Conservation (phyloP, 441 rosid genomes). For the Geranium incanum region DNA sequence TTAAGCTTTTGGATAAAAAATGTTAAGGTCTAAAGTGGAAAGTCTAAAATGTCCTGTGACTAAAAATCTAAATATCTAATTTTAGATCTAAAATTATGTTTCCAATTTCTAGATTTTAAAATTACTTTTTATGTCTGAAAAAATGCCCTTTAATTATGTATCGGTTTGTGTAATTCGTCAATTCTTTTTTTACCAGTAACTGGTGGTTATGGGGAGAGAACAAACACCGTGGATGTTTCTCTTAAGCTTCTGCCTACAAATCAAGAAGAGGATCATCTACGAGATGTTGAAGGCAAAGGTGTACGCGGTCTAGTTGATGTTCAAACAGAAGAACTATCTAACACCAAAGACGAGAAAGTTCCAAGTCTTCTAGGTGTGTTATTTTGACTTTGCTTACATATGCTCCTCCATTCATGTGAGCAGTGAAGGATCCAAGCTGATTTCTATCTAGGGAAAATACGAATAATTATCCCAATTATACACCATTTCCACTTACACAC, state of each 20-base stretch:
- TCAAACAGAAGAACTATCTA: constrained; percentile 17
- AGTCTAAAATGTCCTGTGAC: too few relatives aligned
- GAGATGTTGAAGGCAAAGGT: constrained; percentile 19
- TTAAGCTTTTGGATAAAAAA: too few relatives aligned
- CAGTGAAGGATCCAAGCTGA: background rate
- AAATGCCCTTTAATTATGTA: too few relatives aligned
- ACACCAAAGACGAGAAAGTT: constrained; percentile 13
- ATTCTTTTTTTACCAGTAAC: constrained; percentile 26
- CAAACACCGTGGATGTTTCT: constrained; percentile 17
- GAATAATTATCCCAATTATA: too few relatives aligned
- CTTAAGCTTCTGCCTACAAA: constrained; percentile 11
- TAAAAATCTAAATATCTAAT: too few relatives aligned
- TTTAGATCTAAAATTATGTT: too few relatives aligned
- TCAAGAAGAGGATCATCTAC: constrained; percentile 18
- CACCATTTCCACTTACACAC: too few relatives aligned
- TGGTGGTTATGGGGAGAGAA: constrained; percentile 20
- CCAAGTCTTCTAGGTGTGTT: constrained; percentile 25
- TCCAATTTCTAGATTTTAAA: too few relatives aligned
- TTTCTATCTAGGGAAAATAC: background rate
- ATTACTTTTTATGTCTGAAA: too few relatives aligned
- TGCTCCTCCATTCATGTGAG: background rate
- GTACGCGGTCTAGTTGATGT: constrained; percentile 11
- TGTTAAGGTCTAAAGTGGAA: too few relatives aligned
- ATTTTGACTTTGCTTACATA: constrained; percentile 11
- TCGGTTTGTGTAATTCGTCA: background rate